Evolutionary conservation across 176 grass and related monocot genomes (phyloP).

Genomic region (Alopecurus myosuroides): DNA sequence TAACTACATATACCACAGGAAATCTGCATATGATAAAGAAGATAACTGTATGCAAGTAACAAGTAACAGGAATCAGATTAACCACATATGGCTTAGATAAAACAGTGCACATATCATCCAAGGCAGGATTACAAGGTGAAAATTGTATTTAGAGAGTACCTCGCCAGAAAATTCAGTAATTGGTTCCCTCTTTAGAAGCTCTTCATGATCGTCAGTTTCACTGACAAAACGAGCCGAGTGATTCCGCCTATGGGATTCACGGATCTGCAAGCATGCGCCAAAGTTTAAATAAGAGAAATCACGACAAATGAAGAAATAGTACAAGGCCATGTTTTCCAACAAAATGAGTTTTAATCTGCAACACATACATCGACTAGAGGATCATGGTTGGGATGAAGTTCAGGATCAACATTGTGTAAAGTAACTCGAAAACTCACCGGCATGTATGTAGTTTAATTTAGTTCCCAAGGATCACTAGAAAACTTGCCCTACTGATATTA

Average conservation of each 20-base stretch:
- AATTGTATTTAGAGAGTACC: conserved; percentile 37
- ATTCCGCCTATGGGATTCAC: conserved; percentile 84
- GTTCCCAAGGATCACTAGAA: neutral
- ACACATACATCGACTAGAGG: neutral
- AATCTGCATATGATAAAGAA: neutral
- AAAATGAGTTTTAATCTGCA: conserved; percentile 16
- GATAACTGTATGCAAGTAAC: neutral
- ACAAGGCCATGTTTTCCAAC: neutral
- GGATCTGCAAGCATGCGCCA: conserved; percentile 56
- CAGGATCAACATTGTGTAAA: neutral
- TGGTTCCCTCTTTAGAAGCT: conserved; percentile 85
- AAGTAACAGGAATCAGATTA: conserved; percentile 4
- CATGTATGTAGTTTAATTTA: neutral
- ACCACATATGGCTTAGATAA: neutral
- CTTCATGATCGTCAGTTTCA: conserved; percentile 67
- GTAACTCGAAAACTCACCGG: neutral
- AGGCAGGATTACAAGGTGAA: neutral
- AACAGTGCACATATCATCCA: neutral
- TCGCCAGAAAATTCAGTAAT: conserved; percentile 89
- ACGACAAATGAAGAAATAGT: neutral
- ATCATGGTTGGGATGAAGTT: neutral
- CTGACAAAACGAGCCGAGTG: conserved; percentile 70
- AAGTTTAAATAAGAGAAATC: conserved; percentile 23
- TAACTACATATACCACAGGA: neutral
- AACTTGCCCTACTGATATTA: neutral